These are phyloP conservation scores for Calocybe indica DNA, from an alignment of 768 basidiomycete genomes.

Conservation along the genomic window DNA sequence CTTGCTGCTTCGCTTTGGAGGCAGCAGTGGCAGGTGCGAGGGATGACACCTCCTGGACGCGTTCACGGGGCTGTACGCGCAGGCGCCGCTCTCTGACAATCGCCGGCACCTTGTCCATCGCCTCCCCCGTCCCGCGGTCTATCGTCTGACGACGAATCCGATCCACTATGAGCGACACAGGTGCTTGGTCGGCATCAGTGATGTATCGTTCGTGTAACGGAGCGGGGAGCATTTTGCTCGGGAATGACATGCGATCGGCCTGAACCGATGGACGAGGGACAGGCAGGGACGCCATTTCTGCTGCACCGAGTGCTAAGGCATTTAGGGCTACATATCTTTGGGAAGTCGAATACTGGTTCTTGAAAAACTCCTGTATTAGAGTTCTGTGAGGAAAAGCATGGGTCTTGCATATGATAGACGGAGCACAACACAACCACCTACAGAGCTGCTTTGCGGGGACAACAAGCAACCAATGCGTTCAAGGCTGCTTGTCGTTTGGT, in stretches of 20 bases:
- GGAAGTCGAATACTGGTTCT: conserved; percentile 82
- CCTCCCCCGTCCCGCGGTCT: conserved; percentile 49
- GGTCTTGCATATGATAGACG: not conserved
- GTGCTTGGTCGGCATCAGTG: conserved; percentile 29
- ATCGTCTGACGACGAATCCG: conserved; percentile 60
- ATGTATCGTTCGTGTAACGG: conserved; percentile 68
- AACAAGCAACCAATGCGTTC: conserved; percentile 74
- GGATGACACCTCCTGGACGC: conserved; percentile 37
- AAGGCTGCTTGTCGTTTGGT: conserved; percentile 69
- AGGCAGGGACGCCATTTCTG: conserved; percentile 63
- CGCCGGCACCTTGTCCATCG: conserved; percentile 50
- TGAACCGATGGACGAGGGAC: conserved; percentile 24
- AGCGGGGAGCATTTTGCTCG: conserved; percentile 74
- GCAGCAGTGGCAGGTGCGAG: conserved; percentile 1
- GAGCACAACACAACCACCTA: conserved; percentile 35
- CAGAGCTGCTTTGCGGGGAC: conserved; percentile 76
- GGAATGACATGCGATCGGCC: conserved; percentile 49
- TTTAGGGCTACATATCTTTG: conserved; percentile 86
- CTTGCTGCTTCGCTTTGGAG: conserved; percentile 5
- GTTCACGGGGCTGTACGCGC: conserved; percentile 46
- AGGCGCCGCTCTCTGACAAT: conserved; percentile 72
- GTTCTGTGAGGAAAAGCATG: conserved; percentile 36
- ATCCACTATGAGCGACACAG: conserved; percentile 55
- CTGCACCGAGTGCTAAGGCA: conserved; percentile 78
- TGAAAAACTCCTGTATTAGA: conserved; percentile 90